A percentile compares a stretch with the other conserved stretches of the same genome.
Evolutionary conservation across 2,329 filamentous ascomycete species (phyloP).

Genomic region (Arthrobotrys entomopaga): DNA sequence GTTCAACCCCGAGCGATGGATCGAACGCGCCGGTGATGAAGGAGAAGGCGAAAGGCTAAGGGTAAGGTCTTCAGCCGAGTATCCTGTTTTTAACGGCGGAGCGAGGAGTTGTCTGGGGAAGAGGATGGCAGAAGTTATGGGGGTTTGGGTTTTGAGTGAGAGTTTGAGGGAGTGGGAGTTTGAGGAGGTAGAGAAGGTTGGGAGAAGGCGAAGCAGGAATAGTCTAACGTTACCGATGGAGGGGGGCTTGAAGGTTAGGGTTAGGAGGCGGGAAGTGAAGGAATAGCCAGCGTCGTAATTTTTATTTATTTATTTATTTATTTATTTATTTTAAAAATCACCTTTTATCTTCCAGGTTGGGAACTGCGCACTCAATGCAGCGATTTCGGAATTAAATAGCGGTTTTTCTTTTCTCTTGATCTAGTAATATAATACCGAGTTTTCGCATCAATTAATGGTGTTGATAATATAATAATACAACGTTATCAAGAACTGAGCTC

Average conservation of each 20-base stretch:
- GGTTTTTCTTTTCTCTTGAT: no score
- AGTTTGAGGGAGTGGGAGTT: slow-evolving; percentile 47
- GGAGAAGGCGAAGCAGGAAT: slow-evolving; percentile 48
- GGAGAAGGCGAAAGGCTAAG: slow-evolving; percentile 26
- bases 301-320: background rate
- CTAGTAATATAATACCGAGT: no score
- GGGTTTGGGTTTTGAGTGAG: slow-evolving; percentile 48
- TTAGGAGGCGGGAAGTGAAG: slow-evolving; percentile 36
- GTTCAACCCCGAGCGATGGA: slow-evolving; percentile 64
- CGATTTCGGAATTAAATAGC: no score
- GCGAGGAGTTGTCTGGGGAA: slow-evolving; percentile 53
- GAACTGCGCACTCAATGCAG: no score
- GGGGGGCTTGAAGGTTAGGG: slow-evolving; percentile 43
- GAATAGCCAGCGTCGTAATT: background rate
- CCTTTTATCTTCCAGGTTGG: no score
- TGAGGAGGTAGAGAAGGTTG: slow-evolving; percentile 49
- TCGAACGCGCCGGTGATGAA: slow-evolving; percentile 16
- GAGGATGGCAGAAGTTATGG: slow-evolving; percentile 52
- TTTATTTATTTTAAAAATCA: background rate
- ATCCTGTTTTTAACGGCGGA: slow-evolving; percentile 50
- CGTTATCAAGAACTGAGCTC: background rate
- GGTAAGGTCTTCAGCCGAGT: slow-evolving; percentile 36
- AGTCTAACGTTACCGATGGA: slow-evolving; percentile 52
- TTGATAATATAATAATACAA: no score
- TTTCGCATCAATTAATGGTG: no score